Conservation (phyloP, 2,329 filamentous ascomycete genomes). For the Talaromyces piceae region DNA sequence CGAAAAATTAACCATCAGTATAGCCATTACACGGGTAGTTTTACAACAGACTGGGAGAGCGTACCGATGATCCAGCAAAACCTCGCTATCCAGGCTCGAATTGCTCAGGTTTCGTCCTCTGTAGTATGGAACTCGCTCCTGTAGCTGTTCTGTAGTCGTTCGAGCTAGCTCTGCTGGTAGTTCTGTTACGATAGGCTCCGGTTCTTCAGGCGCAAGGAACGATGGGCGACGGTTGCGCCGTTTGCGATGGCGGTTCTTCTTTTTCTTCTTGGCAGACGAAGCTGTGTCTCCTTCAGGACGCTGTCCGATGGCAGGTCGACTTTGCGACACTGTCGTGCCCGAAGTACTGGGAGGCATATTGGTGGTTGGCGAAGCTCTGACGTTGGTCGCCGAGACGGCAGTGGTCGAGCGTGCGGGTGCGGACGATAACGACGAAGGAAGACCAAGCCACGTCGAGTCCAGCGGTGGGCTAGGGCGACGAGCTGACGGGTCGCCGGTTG, state of each 20-base stretch:
- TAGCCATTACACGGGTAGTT: not conserved
- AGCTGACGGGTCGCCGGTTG: not conserved
- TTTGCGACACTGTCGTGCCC: constrained; percentile 12
- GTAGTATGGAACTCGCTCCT: constrained; percentile 46
- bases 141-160: constrained; percentile 26
- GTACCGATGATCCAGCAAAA: constrained; percentile 77
- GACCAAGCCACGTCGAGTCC: not conserved
- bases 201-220: constrained; percentile 61
- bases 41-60: not conserved
- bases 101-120: constrained; percentile 60
- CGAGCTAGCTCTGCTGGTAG: constrained; percentile 19
- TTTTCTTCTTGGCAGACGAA: constrained; percentile 50
- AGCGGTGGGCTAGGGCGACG: not conserved
- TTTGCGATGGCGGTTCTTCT: constrained; percentile 68
- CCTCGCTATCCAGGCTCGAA: constrained; percentile 84
- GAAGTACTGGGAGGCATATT: constrained; percentile 2
- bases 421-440: not conserved
- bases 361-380: not conserved
- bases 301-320: constrained; percentile 12
- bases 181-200: constrained; percentile 25
- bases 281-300: constrained; percentile 12
- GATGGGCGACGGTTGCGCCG: constrained; percentile 76
- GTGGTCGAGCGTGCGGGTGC: constrained; percentile 4
- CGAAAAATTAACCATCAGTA: not conserved
- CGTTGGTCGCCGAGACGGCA: constrained; percentile 1